Percentiles rank a stretch among this genome's conserved stretches.
These are phyloP conservation scores for Penicillium corylophilum DNA, from an alignment of 2,329 filamentous ascomycete species.

Conservation along the genomic window DNA sequence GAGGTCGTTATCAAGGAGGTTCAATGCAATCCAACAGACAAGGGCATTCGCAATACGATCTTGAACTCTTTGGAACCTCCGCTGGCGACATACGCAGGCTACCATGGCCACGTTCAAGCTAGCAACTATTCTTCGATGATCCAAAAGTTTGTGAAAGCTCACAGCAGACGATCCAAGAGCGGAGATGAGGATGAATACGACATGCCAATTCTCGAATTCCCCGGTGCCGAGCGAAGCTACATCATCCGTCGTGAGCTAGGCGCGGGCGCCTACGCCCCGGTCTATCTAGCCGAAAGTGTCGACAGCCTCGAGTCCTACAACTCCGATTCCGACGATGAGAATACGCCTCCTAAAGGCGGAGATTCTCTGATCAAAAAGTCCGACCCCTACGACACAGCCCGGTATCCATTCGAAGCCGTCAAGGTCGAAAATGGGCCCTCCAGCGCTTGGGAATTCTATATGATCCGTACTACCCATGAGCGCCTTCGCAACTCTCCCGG, in stretches of 20 bases:
- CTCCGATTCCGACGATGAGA: constrained; percentile 36
- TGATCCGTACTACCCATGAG: constrained; percentile 77
- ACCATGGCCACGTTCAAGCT: constrained; percentile 67
- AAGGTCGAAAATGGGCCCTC: constrained; percentile 88
- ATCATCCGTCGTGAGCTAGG: constrained; percentile 82
- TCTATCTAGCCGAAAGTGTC: constrained; percentile 82
- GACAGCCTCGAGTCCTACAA: constrained; percentile 47
- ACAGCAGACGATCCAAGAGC: constrained; percentile 51
- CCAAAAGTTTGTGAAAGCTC: constrained; percentile 72
- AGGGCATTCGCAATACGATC: constrained; percentile 71
- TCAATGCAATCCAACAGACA: constrained; percentile 87
- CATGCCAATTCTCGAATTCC: constrained; percentile 67
- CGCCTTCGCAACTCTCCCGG: constrained; percentile 64
- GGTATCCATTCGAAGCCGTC: constrained; percentile 73
- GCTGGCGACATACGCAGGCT: constrained; percentile 72
- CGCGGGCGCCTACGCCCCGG: constrained; percentile 89
- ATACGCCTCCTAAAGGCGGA: constrained; percentile 46
- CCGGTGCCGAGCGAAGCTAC: constrained; percentile 66
- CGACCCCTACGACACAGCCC: constrained; percentile 26
- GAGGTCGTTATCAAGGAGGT: constrained; percentile 74
- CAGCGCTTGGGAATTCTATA: constrained; percentile 92
- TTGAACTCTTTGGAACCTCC: constrained; percentile 71
- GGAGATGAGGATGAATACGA: constrained; percentile 60
- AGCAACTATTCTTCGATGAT: constrained; percentile 73
- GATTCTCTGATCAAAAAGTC: constrained; percentile 53